phyloP scores from a whole-genome alignment of 768 basidiomycete genomes.

The Candolleomyces aberdarensis region DNA sequence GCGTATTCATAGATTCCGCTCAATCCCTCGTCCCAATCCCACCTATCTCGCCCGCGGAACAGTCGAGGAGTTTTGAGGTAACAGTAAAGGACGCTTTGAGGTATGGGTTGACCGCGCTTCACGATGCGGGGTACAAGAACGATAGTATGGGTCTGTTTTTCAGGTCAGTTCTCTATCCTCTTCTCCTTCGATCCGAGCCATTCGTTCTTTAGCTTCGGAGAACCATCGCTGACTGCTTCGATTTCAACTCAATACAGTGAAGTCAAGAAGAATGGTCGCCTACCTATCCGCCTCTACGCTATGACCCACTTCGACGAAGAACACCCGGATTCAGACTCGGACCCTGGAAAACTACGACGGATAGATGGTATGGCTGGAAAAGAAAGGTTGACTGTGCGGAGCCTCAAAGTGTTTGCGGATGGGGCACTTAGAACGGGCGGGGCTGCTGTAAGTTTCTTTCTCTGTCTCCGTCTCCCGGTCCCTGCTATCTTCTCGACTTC shows the following conservation, averaged over 20 bases:
- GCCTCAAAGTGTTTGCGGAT: conserved; percentile 76
- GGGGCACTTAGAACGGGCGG: conserved; percentile 93
- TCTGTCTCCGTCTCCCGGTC: not conserved
- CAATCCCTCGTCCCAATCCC: conserved; percentile 69
- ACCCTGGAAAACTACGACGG: too few species aligned
- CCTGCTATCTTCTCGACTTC: not conserved
- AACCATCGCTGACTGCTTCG: not conserved
- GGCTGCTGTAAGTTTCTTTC: conserved; percentile 63
- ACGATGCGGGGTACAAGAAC: conserved; percentile 78
- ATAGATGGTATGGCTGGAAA: conserved; percentile 21
- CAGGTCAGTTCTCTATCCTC: conserved; percentile 12
- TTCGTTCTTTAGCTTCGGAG: too few species aligned
- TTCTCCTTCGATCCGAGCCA: too few species aligned
- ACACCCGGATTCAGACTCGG: conserved; percentile 55
- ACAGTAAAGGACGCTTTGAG: conserved; percentile 66
- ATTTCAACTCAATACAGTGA: not conserved
- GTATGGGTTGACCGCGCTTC: conserved; percentile 76
- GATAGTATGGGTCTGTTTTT: conserved; percentile 63
- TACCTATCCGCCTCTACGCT: conserved; percentile 48
- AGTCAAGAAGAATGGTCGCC: not conserved
- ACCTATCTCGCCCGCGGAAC: conserved; percentile 56
- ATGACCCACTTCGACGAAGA: conserved; percentile 55
- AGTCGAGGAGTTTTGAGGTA: conserved; percentile 55
- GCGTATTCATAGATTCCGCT: conserved; percentile 83
- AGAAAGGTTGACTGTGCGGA: conserved; percentile 47